phyloP scores from a whole-genome alignment of 192 early-diverging fungal species.

The Rhizophlyctis rosea region DNA sequence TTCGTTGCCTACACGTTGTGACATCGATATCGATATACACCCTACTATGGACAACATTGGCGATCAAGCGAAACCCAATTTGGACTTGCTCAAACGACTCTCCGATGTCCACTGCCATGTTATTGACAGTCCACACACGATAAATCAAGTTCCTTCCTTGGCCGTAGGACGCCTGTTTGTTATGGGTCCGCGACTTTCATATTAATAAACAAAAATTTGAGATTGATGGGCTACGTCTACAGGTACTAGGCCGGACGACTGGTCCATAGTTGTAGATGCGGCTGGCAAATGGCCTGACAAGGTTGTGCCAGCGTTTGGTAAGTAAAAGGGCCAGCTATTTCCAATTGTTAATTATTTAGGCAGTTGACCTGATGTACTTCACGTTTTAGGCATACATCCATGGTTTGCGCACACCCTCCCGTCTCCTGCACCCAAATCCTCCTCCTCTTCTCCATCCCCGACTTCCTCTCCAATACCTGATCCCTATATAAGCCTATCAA shows the following conservation, averaged over 20 bases:
- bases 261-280: conserved; percentile 14
- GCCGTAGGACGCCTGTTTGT: conserved; percentile 16
- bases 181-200: too few species aligned
- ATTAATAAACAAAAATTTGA: too few species aligned
- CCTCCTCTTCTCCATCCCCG: background rate
- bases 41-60: too few species aligned
- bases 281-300: conserved; percentile 6
- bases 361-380: background rate
- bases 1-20: too few species aligned
- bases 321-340: background rate
- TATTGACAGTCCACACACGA: conserved; percentile 15
- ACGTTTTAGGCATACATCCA: conserved; percentile 30
- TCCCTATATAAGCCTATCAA: conserved; percentile 27
- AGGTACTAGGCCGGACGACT: conserved; percentile 24
- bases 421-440: background rate
- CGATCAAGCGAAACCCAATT: too few species aligned
- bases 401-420: conserved; percentile 32
- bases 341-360: background rate
- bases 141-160: conserved; percentile 1
- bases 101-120: conserved; percentile 37
- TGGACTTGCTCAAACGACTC: too few species aligned
- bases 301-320: conserved; percentile 34
- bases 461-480: background rate
- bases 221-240: too few species aligned
- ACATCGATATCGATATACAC: too few species aligned